phyloP scores from a whole-genome alignment of 495 filamentous ascomycete species.

The Aspergillus baeticus region DNA sequence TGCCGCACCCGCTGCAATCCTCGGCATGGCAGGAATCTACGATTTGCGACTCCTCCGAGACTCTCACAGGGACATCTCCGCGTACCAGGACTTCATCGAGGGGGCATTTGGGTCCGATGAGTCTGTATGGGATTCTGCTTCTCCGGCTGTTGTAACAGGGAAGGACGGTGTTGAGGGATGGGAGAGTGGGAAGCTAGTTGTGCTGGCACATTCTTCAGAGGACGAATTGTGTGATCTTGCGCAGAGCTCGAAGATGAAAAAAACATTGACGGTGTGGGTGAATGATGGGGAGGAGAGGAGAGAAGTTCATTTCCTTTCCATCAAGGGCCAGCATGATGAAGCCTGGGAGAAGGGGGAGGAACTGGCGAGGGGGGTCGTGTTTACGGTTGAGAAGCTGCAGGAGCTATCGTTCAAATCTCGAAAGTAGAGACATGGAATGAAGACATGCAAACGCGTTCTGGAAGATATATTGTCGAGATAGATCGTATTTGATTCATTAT shows the following conservation, averaged over 20 bases:
- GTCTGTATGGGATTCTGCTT: constrained; percentile 49
- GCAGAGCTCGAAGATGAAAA: constrained; percentile 50
- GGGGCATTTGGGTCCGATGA: constrained; percentile 63
- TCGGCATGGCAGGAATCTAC: constrained; percentile 67
- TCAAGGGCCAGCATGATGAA: constrained; percentile 65
- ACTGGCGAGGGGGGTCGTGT: constrained; percentile 42
- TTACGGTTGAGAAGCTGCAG: constrained; percentile 32
- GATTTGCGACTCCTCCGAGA: constrained; percentile 56
- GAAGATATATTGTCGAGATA: not conserved
- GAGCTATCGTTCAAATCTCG: too few relatives aligned
- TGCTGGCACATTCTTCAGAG: constrained; percentile 57
- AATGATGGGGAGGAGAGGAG: constrained; percentile 19
- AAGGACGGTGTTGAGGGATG: constrained; percentile 37
- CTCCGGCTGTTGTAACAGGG: constrained; percentile 44
- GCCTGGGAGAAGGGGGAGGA: constrained; percentile 53
- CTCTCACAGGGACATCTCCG: constrained; percentile 39
- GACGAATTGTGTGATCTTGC: constrained; percentile 61
- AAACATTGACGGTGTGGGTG: constrained; percentile 33
- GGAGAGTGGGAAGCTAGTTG: constrained; percentile 45
- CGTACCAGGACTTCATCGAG: constrained; percentile 58
- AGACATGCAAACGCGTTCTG: too few relatives aligned
- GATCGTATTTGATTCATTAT: constrained; percentile 7
- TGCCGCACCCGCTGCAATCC: constrained; percentile 43
- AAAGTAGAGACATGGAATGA: too few relatives aligned
- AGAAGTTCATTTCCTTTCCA: constrained; percentile 34